Base-by-base conservation (phyloP, 2,329 filamentous ascomycete genomes). In the Chalara sp. region DNA sequence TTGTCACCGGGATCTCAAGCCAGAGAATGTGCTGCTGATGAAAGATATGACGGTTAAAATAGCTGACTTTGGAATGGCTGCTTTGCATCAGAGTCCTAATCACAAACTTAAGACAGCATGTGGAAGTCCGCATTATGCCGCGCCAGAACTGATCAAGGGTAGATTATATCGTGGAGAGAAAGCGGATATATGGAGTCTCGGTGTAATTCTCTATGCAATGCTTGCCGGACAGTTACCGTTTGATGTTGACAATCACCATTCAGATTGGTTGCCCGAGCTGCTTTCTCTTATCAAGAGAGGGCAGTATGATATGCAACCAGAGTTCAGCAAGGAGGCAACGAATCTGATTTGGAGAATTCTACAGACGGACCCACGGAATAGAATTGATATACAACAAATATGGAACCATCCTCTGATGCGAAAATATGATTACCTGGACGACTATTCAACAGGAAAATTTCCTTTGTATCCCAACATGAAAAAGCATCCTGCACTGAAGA, bases 51-150 rank as follows among this genome's bases (percentile, higher is more conserved):
- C 87, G 52, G 83, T 97, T 67, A 99, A 97, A 70, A 84, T 99
- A 61, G 92, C 92, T 47, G 93, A 99, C 67, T 99, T 99, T 67
- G 92, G 93, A 41, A 96, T 99, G 91, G 93, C 93, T 43, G 92
- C 92, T 4, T 75, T 97, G 41, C 81, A 85, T 56, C 92, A 97
- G 66, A 87, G 87, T 4, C 78, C 81, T 29, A 85, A 83, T 6
- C 84, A 89, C 58, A 84, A 84, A 64, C 78, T 99, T 31, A 87
- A 81, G 51, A 97, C 93, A 1, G 89, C 92, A 5, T 99, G 93
- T 62, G 93, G 93, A 21, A 97, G 93, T 56, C 93, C 93, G 28
- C 93, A 97, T 68, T 99, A 99, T 63, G 92, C 92, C 13, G 91
- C 93, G 0, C 93, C 93, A 0, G 93, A 99, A 66, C 81, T 99